These are phyloP conservation scores for Trypethelium eluteriae DNA, from an alignment of 495 filamentous ascomycete species.

Conservation along the genomic window DNA sequence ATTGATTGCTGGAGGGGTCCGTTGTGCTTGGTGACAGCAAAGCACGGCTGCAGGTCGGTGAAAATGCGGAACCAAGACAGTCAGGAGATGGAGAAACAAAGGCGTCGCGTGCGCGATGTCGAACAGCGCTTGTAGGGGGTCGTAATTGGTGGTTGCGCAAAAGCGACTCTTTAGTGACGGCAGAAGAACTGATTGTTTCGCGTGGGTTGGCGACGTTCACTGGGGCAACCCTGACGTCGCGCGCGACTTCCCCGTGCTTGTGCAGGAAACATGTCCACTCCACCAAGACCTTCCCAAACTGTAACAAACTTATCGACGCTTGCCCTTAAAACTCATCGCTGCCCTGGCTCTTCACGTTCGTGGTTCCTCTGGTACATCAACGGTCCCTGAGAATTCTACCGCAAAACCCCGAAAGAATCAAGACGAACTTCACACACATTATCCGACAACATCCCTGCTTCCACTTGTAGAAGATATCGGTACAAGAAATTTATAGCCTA, in stretches of 20 bases:
- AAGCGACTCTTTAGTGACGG: neutral
- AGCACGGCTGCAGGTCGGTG: neutral
- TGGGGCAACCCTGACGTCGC: conserved; percentile 1
- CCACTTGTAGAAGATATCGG: neutral
- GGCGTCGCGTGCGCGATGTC: neutral
- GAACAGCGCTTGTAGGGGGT: neutral
- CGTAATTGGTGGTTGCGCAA: neutral
- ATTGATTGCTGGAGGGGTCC: conserved; percentile 11
- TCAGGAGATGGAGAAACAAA: neutral
- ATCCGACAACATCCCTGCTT: neutral
- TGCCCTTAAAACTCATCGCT: neutral
- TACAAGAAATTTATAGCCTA: neutral
- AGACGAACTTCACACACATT: neutral
- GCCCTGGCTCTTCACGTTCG: neutral
- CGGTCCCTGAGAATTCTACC: too few species aligned
- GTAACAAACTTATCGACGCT: neutral
- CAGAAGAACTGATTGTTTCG: neutral
- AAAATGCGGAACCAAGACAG: neutral
- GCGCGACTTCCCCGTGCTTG: conserved; percentile 3
- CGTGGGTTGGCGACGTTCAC: neutral
- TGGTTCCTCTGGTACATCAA: too few species aligned
- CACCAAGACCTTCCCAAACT: neutral
- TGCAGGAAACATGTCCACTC: neutral
- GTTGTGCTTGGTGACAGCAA: neutral
- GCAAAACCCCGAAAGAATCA: too few species aligned